A percentile compares a stretch with the other conserved stretches of the same genome.
phyloP scores from a whole-genome alignment of 164 flowering plant species.

The Dillenia suffruticosa region DNA sequence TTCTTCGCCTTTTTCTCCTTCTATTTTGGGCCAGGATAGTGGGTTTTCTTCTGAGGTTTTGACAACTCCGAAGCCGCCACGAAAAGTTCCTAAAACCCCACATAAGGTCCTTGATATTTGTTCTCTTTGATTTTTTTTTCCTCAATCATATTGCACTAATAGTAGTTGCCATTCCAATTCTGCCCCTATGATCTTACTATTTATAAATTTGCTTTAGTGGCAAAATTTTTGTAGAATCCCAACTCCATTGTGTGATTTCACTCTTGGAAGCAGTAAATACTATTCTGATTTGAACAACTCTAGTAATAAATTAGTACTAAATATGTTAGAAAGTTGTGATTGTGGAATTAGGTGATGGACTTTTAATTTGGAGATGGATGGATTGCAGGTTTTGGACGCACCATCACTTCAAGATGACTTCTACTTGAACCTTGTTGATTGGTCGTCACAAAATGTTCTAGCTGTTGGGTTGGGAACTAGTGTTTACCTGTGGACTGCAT shows the following conservation, averaged over 20 bases:
- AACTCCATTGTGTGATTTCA: no score
- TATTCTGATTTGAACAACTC: no score
- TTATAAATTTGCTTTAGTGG: no score
- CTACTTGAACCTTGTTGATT: conserved; percentile 93
- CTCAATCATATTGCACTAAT: no score
- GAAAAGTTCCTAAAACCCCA: conserved; percentile 94
- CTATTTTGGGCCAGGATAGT: conserved; percentile 46
- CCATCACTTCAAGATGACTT: conserved; percentile 98
- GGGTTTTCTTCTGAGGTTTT: conserved; percentile 45
- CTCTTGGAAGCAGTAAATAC: no score
- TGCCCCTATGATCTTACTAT: no score
- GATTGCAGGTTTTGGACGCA: conserved; percentile 88
- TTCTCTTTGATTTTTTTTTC: neutral
- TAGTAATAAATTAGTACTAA: no score
- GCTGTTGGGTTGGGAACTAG: conserved; percentile 98
- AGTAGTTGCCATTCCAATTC: no score
- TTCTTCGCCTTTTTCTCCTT: conserved; percentile 68
- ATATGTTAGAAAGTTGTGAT: no score
- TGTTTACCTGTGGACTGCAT: conserved; percentile 96
- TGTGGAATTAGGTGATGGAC: neutral
- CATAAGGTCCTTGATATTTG: conserved; percentile 53
- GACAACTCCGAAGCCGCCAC: conserved; percentile 77
- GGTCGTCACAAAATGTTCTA: conserved; percentile 98
- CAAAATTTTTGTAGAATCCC: no score
- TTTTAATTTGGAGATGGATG: conserved; percentile 4